Conservation (phyloP, 2,329 filamentous ascomycete species). For the Penicillium crustosum region DNA sequence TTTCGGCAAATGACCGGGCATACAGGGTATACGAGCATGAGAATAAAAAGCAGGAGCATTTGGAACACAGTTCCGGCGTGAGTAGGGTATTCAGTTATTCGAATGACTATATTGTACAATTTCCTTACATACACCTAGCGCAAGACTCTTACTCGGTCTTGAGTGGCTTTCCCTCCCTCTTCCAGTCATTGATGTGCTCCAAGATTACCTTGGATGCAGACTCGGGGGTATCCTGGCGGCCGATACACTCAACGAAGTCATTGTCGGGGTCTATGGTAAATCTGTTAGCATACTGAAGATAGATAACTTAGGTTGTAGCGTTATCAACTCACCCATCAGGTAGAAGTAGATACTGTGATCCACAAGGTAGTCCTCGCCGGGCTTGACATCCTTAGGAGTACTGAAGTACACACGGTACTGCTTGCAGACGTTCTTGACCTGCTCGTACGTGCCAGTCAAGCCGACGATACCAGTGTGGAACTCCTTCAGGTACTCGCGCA, state of each 20-base stretch:
- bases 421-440: conserved; percentile 93
- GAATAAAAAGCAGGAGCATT: too few relatives aligned
- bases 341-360: conserved; percentile 99
- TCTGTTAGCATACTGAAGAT: conserved; percentile 4
- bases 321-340: conserved; percentile 68
- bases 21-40: neutral
- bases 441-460: conserved; percentile 87
- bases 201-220: conserved; percentile 80
- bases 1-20: neutral
- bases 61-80: conserved; percentile 6
- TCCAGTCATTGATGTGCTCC: conserved; percentile 81
- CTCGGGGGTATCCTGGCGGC: conserved; percentile 88
- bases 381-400: conserved; percentile 82
- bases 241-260: conserved; percentile 96
- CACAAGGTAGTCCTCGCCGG: conserved; percentile 93
- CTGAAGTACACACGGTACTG: conserved; percentile 96
- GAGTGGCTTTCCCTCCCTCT: conserved; percentile 53
- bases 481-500: conserved; percentile 83
- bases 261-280: conserved; percentile 76
- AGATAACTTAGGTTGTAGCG: neutral
- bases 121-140: conserved; percentile 19
- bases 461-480: conserved; percentile 87
- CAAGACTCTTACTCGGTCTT: conserved; percentile 41
- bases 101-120: conserved; percentile 24
- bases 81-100: conserved; percentile 32